Evolutionary conservation across 306 rosid species (phyloP), one percentile per base, ranked within the genome.

Genomic region (Trichosanthes cucumerina): DNA sequence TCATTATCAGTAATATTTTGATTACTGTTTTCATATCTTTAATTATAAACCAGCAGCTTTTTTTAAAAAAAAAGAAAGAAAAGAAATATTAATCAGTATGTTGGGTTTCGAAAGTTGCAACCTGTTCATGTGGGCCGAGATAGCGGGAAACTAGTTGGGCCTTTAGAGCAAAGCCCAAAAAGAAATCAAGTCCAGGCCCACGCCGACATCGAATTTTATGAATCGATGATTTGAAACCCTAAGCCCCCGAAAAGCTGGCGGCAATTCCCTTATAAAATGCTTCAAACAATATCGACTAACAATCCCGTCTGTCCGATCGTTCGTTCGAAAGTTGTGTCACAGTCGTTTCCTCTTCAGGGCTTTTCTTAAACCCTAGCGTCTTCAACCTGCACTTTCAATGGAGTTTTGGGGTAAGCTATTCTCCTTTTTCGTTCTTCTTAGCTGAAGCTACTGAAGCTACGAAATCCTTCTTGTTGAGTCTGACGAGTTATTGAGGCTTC

Each of bases 401-500:
- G 96, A 91, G 87, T 93, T 93, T 78, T 93, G 98, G 97, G 98
- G 98, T 93, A 84, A 80, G 59, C 38, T 49, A 38, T 36, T 39
- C 50, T 66, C 21, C n/a, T 5, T 78, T 15, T 47, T n/a, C 15
- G 0, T 2, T 31, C 52, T 12, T 21, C 44, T 43, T 77, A 47
- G 21, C 28, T 9, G 3, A 23, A 19, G 24, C 13, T 1, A 56
- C 28, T 9, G 3, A 23, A 19, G 24, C 13, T 1, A 56, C 6
- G 7, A 19, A 18, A 24, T 19, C 19, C 19, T 18, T 54, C 9
- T 54, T 10, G 24, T 5, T n/a, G 4, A 6, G 12, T 7, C 3
- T n/a, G 62, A 56, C 62, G 28, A 10, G n/a, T 10, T 62, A 12
- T 4, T 11, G 3, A 6, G 3, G n/a, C 15, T 33, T 15, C 9